Evolutionary conservation across 2,329 filamentous ascomycete genomes (phyloP).

Genomic region (Penicillium sp.): DNA sequence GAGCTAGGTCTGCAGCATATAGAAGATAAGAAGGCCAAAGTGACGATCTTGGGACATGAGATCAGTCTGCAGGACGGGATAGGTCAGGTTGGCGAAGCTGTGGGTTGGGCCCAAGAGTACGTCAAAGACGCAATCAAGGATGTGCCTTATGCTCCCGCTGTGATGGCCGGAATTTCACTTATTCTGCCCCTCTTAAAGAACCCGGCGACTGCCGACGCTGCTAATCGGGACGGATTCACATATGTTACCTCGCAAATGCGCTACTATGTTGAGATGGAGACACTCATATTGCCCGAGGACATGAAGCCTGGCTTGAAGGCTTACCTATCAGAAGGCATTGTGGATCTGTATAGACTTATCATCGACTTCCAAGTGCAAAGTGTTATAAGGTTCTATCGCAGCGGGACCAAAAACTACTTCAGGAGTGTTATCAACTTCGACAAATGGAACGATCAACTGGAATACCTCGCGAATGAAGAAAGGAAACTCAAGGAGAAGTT

Average conservation of each 20-base stretch:
- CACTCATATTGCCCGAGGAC: slow-evolving; percentile 21
- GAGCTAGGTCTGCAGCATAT: slow-evolving; percentile 2
- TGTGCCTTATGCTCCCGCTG: slow-evolving; percentile 10
- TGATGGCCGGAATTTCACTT: slow-evolving; percentile 17
- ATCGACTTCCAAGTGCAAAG: slow-evolving; percentile 43
- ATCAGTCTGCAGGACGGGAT: not conserved
- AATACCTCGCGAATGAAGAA: not conserved
- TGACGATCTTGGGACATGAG: slow-evolving; percentile 5
- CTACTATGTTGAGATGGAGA: slow-evolving; percentile 39
- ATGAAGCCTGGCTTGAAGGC: slow-evolving; percentile 10
- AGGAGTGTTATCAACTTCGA: slow-evolving; percentile 3
- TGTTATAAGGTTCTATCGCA: slow-evolving; percentile 38
- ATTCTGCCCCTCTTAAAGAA: slow-evolving; percentile 43
- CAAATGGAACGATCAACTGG: not conserved
- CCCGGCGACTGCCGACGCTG: slow-evolving; percentile 30
- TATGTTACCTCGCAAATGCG: slow-evolving; percentile 40
- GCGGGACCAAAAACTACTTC: slow-evolving; percentile 7
- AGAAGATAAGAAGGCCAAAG: slow-evolving; percentile 1
- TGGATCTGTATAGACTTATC: slow-evolving; percentile 35
- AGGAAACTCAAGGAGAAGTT: not conserved
- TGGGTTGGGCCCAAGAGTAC: slow-evolving; percentile 2
- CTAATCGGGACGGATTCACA: slow-evolving; percentile 37
- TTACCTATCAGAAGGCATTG: slow-evolving; percentile 20
- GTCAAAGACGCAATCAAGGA: slow-evolving; percentile 10
- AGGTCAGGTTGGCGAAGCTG: not conserved